Percentiles rank a stretch among this genome's conserved stretches.
Conservation (phyloP, 192 early-diverging fungal species). For the Coemansia umbellata region DNA sequence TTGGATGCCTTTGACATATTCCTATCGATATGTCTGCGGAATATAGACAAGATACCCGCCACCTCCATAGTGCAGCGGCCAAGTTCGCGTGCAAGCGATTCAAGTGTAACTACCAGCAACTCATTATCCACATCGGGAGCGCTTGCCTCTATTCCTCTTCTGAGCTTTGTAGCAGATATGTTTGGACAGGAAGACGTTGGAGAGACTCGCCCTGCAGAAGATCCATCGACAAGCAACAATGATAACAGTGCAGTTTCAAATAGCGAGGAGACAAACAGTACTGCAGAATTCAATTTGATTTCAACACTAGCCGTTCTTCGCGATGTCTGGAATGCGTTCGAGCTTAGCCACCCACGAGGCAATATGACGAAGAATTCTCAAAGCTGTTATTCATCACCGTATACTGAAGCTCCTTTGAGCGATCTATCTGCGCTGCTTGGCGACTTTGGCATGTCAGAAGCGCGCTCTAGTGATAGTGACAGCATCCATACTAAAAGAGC, state of each 20-base stretch:
- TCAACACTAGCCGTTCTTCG: slow-evolving; percentile 25
- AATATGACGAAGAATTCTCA: not conserved
- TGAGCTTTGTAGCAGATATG: slow-evolving; percentile 30
- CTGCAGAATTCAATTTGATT: slow-evolving; percentile 15
- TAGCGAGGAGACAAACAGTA: not conserved
- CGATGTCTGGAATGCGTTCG: slow-evolving; percentile 41
- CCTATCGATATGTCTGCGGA: slow-evolving; percentile 26
- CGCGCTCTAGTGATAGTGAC: not conserved
- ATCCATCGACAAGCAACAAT: not conserved
- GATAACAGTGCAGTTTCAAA: not conserved
- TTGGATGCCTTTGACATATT: slow-evolving; percentile 39
- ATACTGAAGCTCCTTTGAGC: not conserved
- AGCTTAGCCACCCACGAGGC: not conserved
- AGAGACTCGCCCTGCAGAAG: not conserved
- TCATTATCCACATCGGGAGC: not conserved
- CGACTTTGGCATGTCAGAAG: slow-evolving; percentile 21
- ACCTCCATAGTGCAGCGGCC: slow-evolving; percentile 4
- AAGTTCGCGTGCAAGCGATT: slow-evolving; percentile 25
- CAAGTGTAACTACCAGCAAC: slow-evolving; percentile 1
- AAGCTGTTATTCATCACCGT: not conserved
- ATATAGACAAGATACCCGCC: slow-evolving; percentile 16
- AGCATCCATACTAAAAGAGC: slow-evolving; percentile 6
- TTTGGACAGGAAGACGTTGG: slow-evolving; percentile 22
- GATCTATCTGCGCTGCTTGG: slow-evolving; percentile 5
- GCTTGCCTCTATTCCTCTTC: slow-evolving; percentile 19